Evolutionary conservation across 148 eudicot species (phyloP).

Genomic region (Amaranthus palmeri): DNA sequence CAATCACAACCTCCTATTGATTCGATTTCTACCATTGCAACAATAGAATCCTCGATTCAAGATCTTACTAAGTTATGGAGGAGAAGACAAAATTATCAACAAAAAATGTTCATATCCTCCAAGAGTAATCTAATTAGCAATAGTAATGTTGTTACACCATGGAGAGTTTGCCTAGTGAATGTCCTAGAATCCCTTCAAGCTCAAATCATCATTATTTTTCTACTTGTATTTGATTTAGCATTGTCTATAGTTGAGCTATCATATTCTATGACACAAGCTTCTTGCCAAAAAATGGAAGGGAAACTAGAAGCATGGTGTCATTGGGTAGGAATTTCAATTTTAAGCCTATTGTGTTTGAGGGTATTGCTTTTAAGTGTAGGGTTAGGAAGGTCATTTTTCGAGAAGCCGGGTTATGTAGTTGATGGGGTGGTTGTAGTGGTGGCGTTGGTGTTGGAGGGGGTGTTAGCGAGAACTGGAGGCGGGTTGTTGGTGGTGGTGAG

Average conservation of each 20-base stretch:
- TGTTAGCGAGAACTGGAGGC: constrained; percentile 33
- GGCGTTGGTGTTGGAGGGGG: constrained; percentile 38
- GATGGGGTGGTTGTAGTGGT: constrained; percentile 37
- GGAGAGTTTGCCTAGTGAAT: constrained; percentile 29
- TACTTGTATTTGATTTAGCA: constrained; percentile 35
- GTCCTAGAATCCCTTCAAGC: constrained; percentile 35
- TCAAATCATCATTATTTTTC: constrained; percentile 29
- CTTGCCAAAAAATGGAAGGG: constrained; percentile 4
- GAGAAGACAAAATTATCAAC: constrained; percentile 26
- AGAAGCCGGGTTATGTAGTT: constrained; percentile 32
- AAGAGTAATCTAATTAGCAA: constrained; percentile 2
- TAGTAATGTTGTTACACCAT: constrained; percentile 12
- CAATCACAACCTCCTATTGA: neutral
- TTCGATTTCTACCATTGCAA: neutral
- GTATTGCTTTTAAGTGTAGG: constrained; percentile 22
- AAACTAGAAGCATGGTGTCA: constrained; percentile 35
- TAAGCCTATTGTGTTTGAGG: constrained; percentile 29
- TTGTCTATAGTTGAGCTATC: constrained; percentile 33
- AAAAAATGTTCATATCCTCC: neutral
- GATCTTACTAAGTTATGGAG: constrained; percentile 30
- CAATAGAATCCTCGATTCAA: constrained; percentile 23
- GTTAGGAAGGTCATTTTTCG: constrained; percentile 34
- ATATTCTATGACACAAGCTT: constrained; percentile 22
- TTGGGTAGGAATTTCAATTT: constrained; percentile 35
- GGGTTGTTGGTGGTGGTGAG: constrained; percentile 48